A percentile compares a stretch with the other conserved stretches of the same genome.
Evolutionary conservation across 331 rosid species (phyloP).

Genomic region (Telfairia occidentalis): DNA sequence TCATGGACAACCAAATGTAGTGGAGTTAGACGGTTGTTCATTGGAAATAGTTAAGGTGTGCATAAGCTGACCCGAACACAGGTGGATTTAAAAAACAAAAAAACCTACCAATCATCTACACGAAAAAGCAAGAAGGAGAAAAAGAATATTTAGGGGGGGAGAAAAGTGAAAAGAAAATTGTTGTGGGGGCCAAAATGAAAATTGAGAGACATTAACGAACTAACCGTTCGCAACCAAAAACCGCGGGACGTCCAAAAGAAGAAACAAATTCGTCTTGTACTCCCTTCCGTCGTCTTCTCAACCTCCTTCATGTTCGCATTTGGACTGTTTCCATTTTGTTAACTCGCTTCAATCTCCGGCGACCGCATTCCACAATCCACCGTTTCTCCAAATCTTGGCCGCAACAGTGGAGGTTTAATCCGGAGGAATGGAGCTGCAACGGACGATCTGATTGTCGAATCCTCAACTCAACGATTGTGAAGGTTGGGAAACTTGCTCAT

Average conservation of each 20-base stretch:
- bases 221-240: slow-evolving; percentile 10
- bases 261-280: background rate
- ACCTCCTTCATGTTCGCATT: background rate
- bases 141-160: too few species aligned
- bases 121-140: too few species aligned
- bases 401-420: background rate
- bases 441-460: background rate
- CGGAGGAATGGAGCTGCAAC: background rate
- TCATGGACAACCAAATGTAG: too few species aligned
- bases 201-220: background rate
- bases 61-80: too few species aligned
- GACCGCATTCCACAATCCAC: background rate
- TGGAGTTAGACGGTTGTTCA: too few species aligned
- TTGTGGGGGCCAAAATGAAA: background rate
- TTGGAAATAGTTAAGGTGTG: too few species aligned
- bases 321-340: slow-evolving; percentile 2
- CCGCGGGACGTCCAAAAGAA: slow-evolving; percentile 5
- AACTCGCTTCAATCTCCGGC: background rate
- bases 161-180: background rate
- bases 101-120: too few species aligned
- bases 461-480: background rate
- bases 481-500: background rate
- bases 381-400: background rate
- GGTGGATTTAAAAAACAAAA: too few species aligned
- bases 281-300: background rate